A percentile compares a stretch with the other conserved stretches of the same genome.
Evolutionary conservation across 31 red algal species (phyloP).

Genomic region (Bonnemaisonia californica): DNA sequence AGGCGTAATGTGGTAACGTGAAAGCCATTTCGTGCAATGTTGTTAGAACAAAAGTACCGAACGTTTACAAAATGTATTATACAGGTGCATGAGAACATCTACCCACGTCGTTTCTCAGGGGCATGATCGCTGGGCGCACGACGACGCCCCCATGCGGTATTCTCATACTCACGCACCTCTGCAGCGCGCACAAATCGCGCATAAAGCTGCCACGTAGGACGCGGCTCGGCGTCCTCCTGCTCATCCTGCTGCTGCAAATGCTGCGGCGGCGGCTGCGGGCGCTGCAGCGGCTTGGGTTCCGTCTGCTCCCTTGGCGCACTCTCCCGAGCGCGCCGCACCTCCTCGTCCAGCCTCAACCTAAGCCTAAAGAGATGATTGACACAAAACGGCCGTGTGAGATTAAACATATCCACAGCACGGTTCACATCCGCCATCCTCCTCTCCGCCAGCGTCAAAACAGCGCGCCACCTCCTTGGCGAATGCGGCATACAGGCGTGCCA

Average conservation of each 20-base stretch:
- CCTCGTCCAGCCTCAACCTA: conserved; percentile 43
- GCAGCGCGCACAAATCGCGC: conserved; percentile 48
- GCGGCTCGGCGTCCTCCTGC: conserved; percentile 18
- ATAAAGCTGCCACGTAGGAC: conserved; percentile 54
- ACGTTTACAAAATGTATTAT: background rate
- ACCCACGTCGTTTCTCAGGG: too few relatives aligned
- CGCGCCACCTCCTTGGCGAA: conserved; percentile 29
- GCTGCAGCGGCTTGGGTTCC: background rate
- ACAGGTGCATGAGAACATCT: too few relatives aligned
- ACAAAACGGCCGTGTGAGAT: conserved; percentile 50
- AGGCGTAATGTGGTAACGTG: background rate
- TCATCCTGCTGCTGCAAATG: background rate
- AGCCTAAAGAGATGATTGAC: conserved; percentile 57
- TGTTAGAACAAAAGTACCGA: background rate
- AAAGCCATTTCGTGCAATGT: background rate
- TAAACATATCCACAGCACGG: conserved; percentile 55
- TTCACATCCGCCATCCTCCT: conserved; percentile 44
- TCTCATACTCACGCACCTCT: conserved; percentile 56
- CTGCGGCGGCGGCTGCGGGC: background rate
- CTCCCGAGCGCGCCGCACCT: conserved; percentile 43
- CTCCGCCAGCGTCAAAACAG: conserved; percentile 26
- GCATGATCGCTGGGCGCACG: too few relatives aligned
- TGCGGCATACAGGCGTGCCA: conserved; percentile 57
- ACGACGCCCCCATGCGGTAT: conserved; percentile 37
- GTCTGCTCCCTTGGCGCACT: conserved; percentile 1